Base-by-base conservation (phyloP, 495 filamentous ascomycete species). In the Penicillium taxi region DNA sequence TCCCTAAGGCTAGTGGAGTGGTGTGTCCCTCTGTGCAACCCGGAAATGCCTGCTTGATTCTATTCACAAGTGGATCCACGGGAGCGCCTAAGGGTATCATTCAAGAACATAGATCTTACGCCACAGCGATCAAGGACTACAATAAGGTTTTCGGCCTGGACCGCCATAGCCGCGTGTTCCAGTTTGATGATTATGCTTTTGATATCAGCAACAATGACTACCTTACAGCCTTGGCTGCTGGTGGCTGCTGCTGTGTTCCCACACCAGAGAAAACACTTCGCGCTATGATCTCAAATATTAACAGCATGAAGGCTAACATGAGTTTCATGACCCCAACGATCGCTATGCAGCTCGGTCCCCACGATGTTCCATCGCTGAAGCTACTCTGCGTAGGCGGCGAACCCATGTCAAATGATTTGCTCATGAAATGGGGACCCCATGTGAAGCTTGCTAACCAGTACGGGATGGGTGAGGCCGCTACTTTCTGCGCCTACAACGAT, bases 381-480 rank as follows among this genome's bases (percentile, higher is more conserved):
- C 55, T 40, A 3, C 50, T 72, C 26, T 51, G 53, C 16, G 36
- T 70, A 4, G 66, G 59, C 9, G 70, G 70, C 2, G 70, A 74
- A 39, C 56, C 70, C 0, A 50, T 75, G 39, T 53, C 66, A 0
- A 52, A 63, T 27, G 61, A 62, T 5, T 39, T 66, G 14, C 35
- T 74, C 1, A 35, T 42, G 0, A 56, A 58, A 17, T 80, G 77
- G 77, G 58, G 58, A 1, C 29, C 48, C 14, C 58, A 44, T 46
- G 40, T 63, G 26, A 47, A 46, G 9, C 56, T 75, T 11, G 47
- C 78, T 12, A 78, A 78, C 34, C 69, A 66, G 3, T 82, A 80
- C 44, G 78, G 78, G 0, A 75, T 76, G 6, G 64, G 59, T 1
- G 75, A 79, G 41, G 59, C 53, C 16, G 50, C 51, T 6, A 43